Conservation (phyloP, 495 filamentous ascomycete species). For the Penicillium mononematosum region DNA sequence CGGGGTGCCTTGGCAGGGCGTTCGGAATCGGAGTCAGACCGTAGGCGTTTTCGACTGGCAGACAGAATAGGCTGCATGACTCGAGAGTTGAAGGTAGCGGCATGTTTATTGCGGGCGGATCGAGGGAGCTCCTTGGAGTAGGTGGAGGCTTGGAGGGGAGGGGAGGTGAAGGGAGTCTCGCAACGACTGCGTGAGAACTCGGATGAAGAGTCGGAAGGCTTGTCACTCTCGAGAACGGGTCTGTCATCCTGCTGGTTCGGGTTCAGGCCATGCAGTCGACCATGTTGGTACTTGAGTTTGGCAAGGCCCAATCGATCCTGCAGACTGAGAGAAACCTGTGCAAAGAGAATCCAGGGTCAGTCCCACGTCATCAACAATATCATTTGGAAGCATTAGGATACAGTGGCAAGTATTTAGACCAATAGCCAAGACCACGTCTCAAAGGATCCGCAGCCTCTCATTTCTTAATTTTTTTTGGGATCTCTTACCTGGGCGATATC, state of each 20-base stretch:
- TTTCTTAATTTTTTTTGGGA: conserved; percentile 6
- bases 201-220: conserved; percentile 76
- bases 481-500: conserved; percentile 74
- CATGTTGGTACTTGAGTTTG: conserved; percentile 93
- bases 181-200: conserved; percentile 51
- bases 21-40: conserved; percentile 63
- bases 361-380: not conserved
- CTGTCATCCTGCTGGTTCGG: conserved; percentile 68
- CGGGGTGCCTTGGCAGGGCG: conserved; percentile 56
- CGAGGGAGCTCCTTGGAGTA: conserved; percentile 49
- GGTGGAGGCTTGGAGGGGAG: conserved; percentile 37
- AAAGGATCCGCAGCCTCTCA: conserved; percentile 2
- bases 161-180: conserved; percentile 48
- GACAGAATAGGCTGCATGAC: conserved; percentile 49
- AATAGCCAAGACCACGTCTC: not conserved
- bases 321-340: conserved; percentile 82
- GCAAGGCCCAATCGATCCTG: conserved; percentile 92
- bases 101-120: conserved; percentile 48
- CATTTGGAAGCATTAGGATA: not conserved
- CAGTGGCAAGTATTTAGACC: not conserved
- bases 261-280: conserved; percentile 45
- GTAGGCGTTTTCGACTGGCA: conserved; percentile 63
- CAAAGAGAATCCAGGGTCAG: conserved; percentile 12
- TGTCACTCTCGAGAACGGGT: conserved; percentile 33
- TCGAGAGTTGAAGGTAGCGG: conserved; percentile 45